Conservation (phyloP, 768 basidiomycete species). For the Termitomyces bulborhizus region DNA sequence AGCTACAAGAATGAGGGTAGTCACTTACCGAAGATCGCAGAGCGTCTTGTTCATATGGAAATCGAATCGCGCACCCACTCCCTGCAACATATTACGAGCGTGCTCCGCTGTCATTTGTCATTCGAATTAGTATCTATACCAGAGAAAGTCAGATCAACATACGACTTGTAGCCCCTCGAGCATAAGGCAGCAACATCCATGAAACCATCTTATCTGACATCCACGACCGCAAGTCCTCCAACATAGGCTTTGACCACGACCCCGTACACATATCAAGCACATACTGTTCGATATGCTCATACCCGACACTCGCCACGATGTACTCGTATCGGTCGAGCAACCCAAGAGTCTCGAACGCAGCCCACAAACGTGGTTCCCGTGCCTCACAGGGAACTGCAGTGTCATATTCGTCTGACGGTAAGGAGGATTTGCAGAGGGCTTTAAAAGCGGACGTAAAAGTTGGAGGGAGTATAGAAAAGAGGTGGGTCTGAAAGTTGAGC, state of each 20-base stretch:
- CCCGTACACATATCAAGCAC: conserved; percentile 60
- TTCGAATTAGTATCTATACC: not conserved
- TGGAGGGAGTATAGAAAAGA: conserved; percentile 67
- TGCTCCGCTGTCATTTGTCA: conserved; percentile 50
- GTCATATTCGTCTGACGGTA: conserved; percentile 30
- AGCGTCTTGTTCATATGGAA: conserved; percentile 91
- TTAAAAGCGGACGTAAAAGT: conserved; percentile 67
- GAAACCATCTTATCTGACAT: conserved; percentile 75
- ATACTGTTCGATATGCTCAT: conserved; percentile 76
- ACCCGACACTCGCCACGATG: conserved; percentile 77
- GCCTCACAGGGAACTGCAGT: conserved; percentile 14
- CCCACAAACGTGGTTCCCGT: conserved; percentile 37
- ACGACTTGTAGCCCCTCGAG: conserved; percentile 56
- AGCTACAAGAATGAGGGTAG: not conserved
- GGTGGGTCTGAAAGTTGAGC: conserved; percentile 64
- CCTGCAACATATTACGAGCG: conserved; percentile 64
- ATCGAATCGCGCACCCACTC: conserved; percentile 79
- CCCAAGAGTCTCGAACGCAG: conserved; percentile 62
- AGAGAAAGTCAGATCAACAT: conserved; percentile 15
- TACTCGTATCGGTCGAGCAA: conserved; percentile 80
- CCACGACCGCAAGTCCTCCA: conserved; percentile 63
- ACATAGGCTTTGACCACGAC: conserved; percentile 63
- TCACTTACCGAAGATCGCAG: conserved; percentile 73
- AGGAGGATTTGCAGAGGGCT: conserved; percentile 53
- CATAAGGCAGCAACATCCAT: conserved; percentile 83